Base-by-base conservation (phyloP, 139 green algal species). In the Monoraphidium neglectum region DNA sequence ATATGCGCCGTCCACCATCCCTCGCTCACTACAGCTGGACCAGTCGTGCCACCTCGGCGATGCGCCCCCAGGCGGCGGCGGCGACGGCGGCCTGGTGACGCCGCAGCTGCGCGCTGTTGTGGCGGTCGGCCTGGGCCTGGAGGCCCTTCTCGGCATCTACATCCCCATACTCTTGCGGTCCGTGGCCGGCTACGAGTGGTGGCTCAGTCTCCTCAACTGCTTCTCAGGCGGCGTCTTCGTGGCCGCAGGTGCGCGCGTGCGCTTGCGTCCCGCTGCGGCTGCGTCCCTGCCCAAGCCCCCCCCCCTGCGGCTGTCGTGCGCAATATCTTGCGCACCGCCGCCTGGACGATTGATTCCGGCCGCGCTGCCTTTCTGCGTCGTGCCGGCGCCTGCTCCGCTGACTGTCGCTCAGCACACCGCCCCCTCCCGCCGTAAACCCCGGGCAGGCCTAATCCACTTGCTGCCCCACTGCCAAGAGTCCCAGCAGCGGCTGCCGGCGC, bases 211-310 rank as follows among this genome's bases (percentile, higher is more conserved):
- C 36, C 69, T 82, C 30, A 87, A 85, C 57, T 84, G 75, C 59
- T 87, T 87, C 59, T 78, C 63, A 24, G 82, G 82, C 26, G 79
- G 78, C 15, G 72, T 87, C 15, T 87, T 87, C 57, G 69, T 87
- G 1, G 47, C 80, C 2, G 70, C 80, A 24, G 73, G 73, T 79
- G 46, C 0, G 72, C 2, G 26, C 8, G 49, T 21, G 66, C 18
- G 65, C 37, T 2, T 21, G 23, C 21, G 38, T 13, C 2, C 33
- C 32, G 62, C 21, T 36, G 62, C 43, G n/a, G n/a, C n/a, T n/a
- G n/a, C n/a, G n/a, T n/a, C n/a, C n/a, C n/a, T n/a, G n/a, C n/a
- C n/a, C n/a, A n/a, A n/a, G n/a, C n/a, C n/a, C n/a, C n/a, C n/a
- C n/a, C n/a, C n/a, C n/a, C n/a, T n/a, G n/a, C n/a, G n/a, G n/a